phyloP scores from a whole-genome alignment of 352 stramenopile genomes.

The Globisporangium nagaii region DNA sequence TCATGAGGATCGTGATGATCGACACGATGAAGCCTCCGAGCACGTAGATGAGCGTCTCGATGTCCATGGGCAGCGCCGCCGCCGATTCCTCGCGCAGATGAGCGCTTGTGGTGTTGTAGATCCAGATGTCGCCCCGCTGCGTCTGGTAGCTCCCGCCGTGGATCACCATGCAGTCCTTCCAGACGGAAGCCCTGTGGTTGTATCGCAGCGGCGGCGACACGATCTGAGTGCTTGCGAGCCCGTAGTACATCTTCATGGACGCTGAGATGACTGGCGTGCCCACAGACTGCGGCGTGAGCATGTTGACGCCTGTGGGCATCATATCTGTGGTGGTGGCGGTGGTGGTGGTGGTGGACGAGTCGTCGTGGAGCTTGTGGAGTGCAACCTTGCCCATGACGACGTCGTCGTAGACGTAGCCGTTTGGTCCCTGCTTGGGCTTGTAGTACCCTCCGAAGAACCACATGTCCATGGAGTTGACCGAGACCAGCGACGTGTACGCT shows the following conservation, averaged over 20 bases:
- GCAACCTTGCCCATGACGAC: conserved; percentile 35
- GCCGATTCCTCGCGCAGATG: conserved; percentile 17
- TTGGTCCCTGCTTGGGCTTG: conserved; percentile 38
- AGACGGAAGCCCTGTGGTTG: conserved; percentile 53
- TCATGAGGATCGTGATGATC: conserved; percentile 49
- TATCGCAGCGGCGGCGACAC: conserved; percentile 48
- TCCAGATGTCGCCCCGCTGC: conserved; percentile 62
- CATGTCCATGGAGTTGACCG: conserved; percentile 30
- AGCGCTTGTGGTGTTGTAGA: conserved; percentile 53
- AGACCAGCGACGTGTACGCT: conserved; percentile 64
- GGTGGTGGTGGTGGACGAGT: background rate
- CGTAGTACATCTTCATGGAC: conserved; percentile 25
- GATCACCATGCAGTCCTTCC: conserved; percentile 54
- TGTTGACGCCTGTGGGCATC: conserved; percentile 2
- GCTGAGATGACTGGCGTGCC: conserved; percentile 4
- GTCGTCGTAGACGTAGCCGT: conserved; percentile 70
- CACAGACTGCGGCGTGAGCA: conserved; percentile 6
- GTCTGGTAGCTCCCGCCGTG: conserved; percentile 70
- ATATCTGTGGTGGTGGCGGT: background rate
- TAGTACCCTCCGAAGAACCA: conserved; percentile 81
- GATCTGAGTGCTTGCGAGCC: conserved; percentile 1
- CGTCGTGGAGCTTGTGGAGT: conserved; percentile 5
- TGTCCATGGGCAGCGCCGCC: conserved; percentile 31
- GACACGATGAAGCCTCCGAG: conserved; percentile 60
- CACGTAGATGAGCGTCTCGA: conserved; percentile 71